Conservation (phyloP, 2,329 filamentous ascomycete species). For the Cladosporium sp. region DNA sequence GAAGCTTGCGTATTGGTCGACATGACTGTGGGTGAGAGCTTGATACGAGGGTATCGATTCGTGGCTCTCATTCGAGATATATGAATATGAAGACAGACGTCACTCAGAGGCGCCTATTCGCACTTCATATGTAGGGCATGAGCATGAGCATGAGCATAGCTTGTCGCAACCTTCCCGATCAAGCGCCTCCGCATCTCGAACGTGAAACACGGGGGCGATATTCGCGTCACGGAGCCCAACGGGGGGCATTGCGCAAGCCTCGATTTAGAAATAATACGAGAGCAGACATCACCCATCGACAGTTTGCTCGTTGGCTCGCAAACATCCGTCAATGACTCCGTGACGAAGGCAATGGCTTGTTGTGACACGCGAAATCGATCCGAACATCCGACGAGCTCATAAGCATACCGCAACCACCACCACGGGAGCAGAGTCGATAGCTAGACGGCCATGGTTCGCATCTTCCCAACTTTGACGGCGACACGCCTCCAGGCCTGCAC, state of each 20-base stretch:
- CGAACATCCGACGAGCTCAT: background rate
- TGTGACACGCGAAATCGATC: background rate
- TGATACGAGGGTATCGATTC: too few species aligned
- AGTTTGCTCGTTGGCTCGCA: background rate
- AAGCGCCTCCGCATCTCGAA: background rate
- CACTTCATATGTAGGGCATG: background rate
- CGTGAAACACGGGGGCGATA: background rate
- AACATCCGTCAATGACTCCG: background rate
- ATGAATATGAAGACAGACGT: too few species aligned
- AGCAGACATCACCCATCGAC: background rate
- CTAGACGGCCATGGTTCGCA: conserved; percentile 22
- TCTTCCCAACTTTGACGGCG: conserved; percentile 48
- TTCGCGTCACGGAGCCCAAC: background rate
- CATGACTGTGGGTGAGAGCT: background rate
- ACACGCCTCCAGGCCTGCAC: conserved; percentile 56
- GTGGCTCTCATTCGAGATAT: too few species aligned
- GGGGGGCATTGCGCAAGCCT: background rate
- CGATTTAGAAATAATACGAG: background rate
- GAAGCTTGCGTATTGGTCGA: background rate
- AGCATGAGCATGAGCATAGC: conserved; percentile 1
- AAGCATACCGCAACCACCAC: background rate
- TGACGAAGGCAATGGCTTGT: background rate
- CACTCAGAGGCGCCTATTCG: too few species aligned
- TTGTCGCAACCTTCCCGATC: background rate
- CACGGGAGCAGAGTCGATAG: background rate